Evolutionary conservation across 1,139 yeast species (phyloP).

Genomic region (Petasospora rhodanensis): DNA sequence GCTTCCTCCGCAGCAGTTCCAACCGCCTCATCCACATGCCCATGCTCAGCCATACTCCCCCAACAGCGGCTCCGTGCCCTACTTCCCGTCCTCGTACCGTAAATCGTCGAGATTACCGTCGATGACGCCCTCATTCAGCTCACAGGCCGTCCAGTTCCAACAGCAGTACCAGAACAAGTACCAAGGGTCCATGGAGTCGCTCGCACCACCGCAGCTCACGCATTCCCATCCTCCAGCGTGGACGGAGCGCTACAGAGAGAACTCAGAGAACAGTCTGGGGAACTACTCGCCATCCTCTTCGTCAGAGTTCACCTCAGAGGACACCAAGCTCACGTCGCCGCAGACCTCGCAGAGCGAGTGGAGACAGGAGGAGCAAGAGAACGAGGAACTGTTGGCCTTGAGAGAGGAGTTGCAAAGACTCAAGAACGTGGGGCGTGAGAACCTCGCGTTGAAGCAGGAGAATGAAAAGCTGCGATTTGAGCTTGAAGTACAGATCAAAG

Average conservation of each 20-base stretch:
- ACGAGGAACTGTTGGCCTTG: background rate
- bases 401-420: conserved; percentile 7
- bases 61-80: too few species aligned
- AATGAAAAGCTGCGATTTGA: background rate
- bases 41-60: too few species aligned
- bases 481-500: conserved; percentile 1
- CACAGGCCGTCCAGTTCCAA: conserved; percentile 4
- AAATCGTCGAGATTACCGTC: too few species aligned
- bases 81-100: too few species aligned
- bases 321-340: conserved; percentile 7
- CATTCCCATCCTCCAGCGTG: conserved; percentile 13
- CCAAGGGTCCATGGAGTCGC: conserved; percentile 3
- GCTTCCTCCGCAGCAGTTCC: background rate
- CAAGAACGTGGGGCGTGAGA: conserved; percentile 6
- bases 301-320: conserved; percentile 10
- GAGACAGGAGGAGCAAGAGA: conserved; percentile 5
- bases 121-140: too few species aligned
- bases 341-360: conserved; percentile 11
- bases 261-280: conserved; percentile 6
- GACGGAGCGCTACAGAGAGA: conserved; percentile 4
- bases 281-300: conserved; percentile 10
- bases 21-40: background rate
- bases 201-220: conserved; percentile 9
- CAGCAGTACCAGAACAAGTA: conserved; percentile 1
- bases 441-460: conserved; percentile 3